Conservation (phyloP, 2,329 filamentous ascomycete species). For the Colletotrichum ledebouriae region DNA sequence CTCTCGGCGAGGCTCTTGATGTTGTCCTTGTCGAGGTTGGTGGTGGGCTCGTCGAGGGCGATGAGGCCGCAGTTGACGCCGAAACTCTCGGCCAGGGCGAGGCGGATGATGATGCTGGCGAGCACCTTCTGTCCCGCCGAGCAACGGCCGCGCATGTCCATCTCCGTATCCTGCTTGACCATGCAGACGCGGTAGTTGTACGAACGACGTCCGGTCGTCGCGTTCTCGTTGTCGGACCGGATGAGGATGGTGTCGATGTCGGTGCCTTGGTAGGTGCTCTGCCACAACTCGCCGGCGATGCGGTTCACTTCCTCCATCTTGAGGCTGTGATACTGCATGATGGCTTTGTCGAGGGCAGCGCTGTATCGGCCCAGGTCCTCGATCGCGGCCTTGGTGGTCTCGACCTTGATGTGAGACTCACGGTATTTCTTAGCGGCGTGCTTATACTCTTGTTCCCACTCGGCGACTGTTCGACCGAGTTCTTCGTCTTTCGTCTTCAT, state of each 20-base stretch:
- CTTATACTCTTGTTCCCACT: conserved; percentile 90
- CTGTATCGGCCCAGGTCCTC: conserved; percentile 89
- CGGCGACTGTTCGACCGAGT: conserved; percentile 76
- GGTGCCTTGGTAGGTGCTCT: conserved; percentile 94
- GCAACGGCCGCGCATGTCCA: conserved; percentile 99
- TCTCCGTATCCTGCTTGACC: conserved; percentile 96
- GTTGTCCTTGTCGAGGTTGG: conserved; percentile 95
- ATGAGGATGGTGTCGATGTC: conserved; percentile 98
- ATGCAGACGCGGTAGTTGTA: conserved; percentile 99
- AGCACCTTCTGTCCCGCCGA: conserved; percentile 97
- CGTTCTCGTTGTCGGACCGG: conserved; percentile 85
- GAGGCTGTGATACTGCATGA: conserved; percentile 95
- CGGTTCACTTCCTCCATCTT: conserved; percentile 99
- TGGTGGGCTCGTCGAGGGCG: conserved; percentile 96
- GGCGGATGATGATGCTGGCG: conserved; percentile 95
- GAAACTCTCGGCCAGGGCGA: conserved; percentile 96
- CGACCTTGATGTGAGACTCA: conserved; percentile 88
- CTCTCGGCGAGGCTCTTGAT: conserved; percentile 89
- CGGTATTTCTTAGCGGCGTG: conserved; percentile 85
- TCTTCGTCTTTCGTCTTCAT: conserved; percentile 90
- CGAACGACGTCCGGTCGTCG: conserved; percentile 77
- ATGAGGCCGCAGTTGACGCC: conserved; percentile 96
- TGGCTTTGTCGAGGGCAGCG: conserved; percentile 90
- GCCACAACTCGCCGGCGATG: conserved; percentile 97
- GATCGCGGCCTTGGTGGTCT: conserved; percentile 91